phyloP scores from a whole-genome alignment of 73 alveolate species.

The Effrenium voratum region DNA sequence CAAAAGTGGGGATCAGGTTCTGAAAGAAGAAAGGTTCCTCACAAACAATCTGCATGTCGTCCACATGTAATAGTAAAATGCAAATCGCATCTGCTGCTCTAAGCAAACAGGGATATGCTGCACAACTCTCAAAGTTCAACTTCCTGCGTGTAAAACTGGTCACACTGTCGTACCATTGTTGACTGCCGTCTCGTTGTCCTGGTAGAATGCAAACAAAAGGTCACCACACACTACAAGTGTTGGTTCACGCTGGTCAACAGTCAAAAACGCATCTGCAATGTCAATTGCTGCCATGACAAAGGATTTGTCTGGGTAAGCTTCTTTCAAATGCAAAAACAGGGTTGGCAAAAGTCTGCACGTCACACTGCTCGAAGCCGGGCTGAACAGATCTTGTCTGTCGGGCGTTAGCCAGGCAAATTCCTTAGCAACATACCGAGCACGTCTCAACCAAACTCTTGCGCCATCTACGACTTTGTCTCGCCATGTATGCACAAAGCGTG shows the following conservation, averaged over 20 bases:
- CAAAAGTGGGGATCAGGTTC: too few relatives aligned
- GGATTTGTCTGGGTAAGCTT: too few relatives aligned
- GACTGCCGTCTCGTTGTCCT: background rate
- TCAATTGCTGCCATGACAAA: background rate
- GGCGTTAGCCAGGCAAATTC: background rate
- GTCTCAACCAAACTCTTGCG: too few relatives aligned
- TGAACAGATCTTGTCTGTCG: background rate
- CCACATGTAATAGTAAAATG: background rate
- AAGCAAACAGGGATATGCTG: background rate
- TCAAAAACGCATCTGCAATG: background rate
- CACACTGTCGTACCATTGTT: background rate
- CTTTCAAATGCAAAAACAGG: background rate
- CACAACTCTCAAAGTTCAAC: background rate
- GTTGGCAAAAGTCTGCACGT: background rate
- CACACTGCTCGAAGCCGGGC: background rate
- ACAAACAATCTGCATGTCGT: background rate
- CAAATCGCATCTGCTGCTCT: background rate
- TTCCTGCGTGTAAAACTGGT: background rate
- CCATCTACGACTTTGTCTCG: background rate
- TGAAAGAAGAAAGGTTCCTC: background rate
- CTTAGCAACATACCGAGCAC: background rate
- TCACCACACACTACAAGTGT: background rate
- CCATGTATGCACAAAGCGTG: background rate
- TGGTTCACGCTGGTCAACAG: background rate
- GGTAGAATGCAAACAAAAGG: background rate